A percentile compares a stretch with the other conserved stretches of the same genome.
These are phyloP conservation scores for Talaromyces verruculosus DNA, from an alignment of 2,329 filamentous ascomycete genomes.

Conservation along the genomic window DNA sequence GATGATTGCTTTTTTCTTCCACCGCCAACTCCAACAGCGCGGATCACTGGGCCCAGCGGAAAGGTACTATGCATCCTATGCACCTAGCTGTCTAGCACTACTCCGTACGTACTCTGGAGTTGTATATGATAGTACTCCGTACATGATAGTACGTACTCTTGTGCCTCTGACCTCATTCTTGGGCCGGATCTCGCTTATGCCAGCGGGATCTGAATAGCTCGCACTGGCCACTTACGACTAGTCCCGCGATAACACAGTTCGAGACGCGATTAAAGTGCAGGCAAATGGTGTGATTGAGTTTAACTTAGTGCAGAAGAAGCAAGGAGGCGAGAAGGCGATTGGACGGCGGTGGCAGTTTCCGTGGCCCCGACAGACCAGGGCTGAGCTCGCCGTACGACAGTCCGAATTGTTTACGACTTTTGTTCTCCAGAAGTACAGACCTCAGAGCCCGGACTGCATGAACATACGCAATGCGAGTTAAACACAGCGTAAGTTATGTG, in stretches of 20 bases:
- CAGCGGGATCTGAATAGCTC: background rate
- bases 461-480: background rate
- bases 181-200: background rate
- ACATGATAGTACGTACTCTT: background rate
- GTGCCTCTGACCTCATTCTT: background rate
- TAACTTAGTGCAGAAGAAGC: slow-evolving; percentile 1
- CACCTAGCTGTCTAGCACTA: background rate
- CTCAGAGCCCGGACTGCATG: background rate
- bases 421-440: background rate
- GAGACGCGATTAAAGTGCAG: background rate
- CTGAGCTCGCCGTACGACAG: background rate
- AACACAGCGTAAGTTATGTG: background rate
- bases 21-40: background rate
- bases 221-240: background rate
- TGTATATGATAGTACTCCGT: too few species aligned
- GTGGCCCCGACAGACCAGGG: slow-evolving; percentile 3
- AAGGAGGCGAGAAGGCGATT: background rate
- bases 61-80: background rate
- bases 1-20: background rate
- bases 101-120: background rate
- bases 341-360: background rate
- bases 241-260: background rate
- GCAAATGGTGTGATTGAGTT: background rate
- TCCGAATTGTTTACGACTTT: background rate
- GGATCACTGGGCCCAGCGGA: background rate